phyloP scores from a whole-genome alignment of 768 basidiomycete species.

The Suillus decipiens region DNA sequence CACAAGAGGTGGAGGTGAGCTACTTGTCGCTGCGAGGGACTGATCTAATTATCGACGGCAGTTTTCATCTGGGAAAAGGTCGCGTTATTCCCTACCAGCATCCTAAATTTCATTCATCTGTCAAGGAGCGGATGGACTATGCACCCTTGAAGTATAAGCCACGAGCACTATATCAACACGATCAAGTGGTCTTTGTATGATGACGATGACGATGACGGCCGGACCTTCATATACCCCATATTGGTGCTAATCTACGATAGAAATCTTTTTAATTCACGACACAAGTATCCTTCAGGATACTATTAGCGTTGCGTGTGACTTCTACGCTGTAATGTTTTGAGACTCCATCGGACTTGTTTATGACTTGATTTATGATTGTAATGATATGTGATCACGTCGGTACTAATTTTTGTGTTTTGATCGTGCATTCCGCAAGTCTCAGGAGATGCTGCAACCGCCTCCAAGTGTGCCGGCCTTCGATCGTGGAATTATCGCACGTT shows the following conservation, averaged over 20 bases:
- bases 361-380: not conserved
- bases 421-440: not conserved
- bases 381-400: not conserved
- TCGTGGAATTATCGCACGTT: not conserved
- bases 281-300: not conserved
- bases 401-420: not conserved
- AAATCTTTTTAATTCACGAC: not conserved
- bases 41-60: conserved; percentile 10
- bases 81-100: conserved; percentile 45
- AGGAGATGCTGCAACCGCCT: not conserved
- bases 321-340: not conserved
- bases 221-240: not conserved
- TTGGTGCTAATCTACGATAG: not conserved
- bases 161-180: conserved; percentile 49
- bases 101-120: conserved; percentile 65
- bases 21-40: conserved; percentile 1
- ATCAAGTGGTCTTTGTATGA: conserved; percentile 51
- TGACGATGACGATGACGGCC: not conserved
- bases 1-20: conserved; percentile 56
- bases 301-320: not conserved
- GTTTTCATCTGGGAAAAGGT: conserved; percentile 55
- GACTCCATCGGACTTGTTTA: not conserved
- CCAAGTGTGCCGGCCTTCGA: not conserved
- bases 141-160: conserved; percentile 55
- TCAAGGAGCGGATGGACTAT: conserved; percentile 57